Conservation (phyloP, 2,329 filamentous ascomycete species). For the Verticillium tricorpus region DNA sequence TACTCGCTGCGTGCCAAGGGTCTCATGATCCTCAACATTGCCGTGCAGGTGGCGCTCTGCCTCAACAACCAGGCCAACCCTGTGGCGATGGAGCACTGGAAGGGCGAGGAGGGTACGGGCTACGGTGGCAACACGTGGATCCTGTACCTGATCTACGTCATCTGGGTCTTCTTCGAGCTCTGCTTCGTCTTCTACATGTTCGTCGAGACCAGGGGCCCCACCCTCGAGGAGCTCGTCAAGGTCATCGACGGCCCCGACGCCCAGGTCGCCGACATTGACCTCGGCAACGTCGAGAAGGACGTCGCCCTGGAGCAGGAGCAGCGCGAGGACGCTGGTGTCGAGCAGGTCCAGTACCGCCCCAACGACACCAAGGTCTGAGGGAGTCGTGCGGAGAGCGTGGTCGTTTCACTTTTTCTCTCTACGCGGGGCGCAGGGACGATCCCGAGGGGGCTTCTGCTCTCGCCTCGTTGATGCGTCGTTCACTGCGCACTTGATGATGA, state of each 20-base stretch:
- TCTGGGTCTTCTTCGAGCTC: constrained; percentile 51
- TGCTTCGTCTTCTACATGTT: constrained; percentile 51
- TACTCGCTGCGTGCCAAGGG: constrained; percentile 48
- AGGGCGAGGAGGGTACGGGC: neutral
- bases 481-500: neutral
- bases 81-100: constrained; percentile 41
- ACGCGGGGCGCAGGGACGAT: neutral
- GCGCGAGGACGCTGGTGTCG: neutral
- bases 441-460: neutral
- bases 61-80: constrained; percentile 53
- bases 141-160: constrained; percentile 50
- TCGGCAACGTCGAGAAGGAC: constrained; percentile 41
- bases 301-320: neutral
- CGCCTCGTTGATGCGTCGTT: neutral
- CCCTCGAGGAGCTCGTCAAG: constrained; percentile 62
- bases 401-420: neutral
- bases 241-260: constrained; percentile 61
- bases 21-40: constrained; percentile 53
- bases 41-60: constrained; percentile 48
- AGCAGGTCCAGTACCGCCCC: neutral
- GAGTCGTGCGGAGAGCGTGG: neutral
- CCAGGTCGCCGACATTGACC: constrained; percentile 38
- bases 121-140: constrained; percentile 37
- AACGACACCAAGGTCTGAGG: neutral
- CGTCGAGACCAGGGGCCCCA: constrained; percentile 59